Evolutionary conservation across 768 basidiomycete genomes (phyloP), one percentile per base, ranked within the genome.

Genomic region (Ramaria sp.): DNA sequence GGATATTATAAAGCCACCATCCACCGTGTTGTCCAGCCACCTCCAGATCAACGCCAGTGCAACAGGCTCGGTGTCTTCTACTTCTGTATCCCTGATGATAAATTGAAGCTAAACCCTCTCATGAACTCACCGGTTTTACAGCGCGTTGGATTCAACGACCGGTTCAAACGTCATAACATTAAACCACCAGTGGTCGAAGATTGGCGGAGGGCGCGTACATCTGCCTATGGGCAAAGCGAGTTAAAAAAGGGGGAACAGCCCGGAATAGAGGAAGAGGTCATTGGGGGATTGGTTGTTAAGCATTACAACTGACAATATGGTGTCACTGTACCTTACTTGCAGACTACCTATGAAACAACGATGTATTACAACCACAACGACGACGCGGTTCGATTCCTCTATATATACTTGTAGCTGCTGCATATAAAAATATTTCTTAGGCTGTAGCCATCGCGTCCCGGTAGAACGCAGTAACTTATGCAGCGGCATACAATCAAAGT

Each of bases 1-100:
- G 71, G 71, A 13, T 70, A 63, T 62, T 71, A 69, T 57, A 69
- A 67, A 59, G 65, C 67, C 10, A 71, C 71, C 1, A 67, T 73
- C 41, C 71, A 72, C 59, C 71, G 71, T 43, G 71, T 73, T 43
- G 59, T 69, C 13, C 70, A 71, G 54, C 71, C 71, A 11, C 71
- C 71, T 1, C 53, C 54, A 22, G 69, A 70, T 55, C 71, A 73
- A 62, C 68, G 62, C 1, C 64, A 63, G 4, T 67, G 65, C 62
- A 58, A 59, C 45, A 68, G 72, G 12, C 68, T 73, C 17, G 71
- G 72, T 20, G 56, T 69, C 13, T 66, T 64, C 60, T 73, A 71
- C 63, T 73, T 73, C 62, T 62, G 63, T 4, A 61, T 70, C 42
- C 63, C 70, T 24, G 63, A 68, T 59, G 66, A 72, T 60, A 62